These are phyloP conservation scores for Auriculariales sp. DNA, from an alignment of 768 basidiomycete genomes.

Conservation along the genomic window DNA sequence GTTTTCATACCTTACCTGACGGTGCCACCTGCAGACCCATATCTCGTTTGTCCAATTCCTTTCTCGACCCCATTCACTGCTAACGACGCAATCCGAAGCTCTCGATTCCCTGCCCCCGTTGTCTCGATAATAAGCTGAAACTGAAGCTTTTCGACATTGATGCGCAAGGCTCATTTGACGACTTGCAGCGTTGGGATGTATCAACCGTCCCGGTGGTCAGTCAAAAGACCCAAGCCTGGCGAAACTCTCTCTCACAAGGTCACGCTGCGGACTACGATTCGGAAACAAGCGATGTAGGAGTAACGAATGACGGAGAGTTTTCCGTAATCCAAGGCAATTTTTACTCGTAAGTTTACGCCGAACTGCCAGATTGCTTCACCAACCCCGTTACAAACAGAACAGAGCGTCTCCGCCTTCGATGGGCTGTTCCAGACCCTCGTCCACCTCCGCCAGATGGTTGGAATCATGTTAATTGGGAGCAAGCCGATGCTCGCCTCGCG, in stretches of 20 bases:
- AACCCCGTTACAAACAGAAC: too few species aligned
- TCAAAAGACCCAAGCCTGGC: too few species aligned
- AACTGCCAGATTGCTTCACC: not conserved
- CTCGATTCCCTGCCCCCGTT: not conserved
- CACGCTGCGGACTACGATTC: not conserved
- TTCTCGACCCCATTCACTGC: not conserved
- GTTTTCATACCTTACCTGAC: not conserved
- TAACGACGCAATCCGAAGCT: not conserved
- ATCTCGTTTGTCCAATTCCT: not conserved
- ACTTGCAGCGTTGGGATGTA: not conserved
- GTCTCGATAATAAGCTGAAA: not conserved
- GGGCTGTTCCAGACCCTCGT: not conserved
- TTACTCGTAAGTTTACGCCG: not conserved
- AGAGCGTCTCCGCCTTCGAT: not conserved
- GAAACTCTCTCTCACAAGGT: not conserved
- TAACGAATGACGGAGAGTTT: not conserved
- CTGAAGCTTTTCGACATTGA: not conserved
- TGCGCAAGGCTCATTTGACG: not conserved
- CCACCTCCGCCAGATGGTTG: not conserved
- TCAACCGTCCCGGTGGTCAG: not conserved
- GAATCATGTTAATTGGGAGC: not conserved
- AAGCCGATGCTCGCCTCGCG: not conserved
- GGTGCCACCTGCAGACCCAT: not conserved
- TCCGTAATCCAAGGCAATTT: not conserved
- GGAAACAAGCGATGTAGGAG: not conserved